Evolutionary conservation across 768 basidiomycete species (phyloP).

Genomic region (Psilocybe azurescens): DNA sequence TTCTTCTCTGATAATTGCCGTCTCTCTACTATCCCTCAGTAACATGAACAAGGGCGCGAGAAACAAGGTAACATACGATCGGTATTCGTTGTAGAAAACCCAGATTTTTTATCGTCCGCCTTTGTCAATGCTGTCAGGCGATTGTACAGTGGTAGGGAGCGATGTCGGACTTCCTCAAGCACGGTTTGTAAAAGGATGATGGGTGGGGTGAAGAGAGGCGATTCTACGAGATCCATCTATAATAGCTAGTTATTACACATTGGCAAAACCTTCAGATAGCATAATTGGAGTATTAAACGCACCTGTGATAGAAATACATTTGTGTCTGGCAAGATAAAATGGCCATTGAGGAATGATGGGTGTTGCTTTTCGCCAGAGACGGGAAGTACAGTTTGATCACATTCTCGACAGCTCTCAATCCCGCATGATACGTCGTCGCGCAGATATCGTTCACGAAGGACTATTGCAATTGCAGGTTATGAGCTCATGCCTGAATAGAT

Average conservation of each 20-base stretch:
- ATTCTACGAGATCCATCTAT: constrained; percentile 95
- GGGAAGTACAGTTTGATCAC: constrained; percentile 60
- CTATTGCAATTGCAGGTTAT: constrained; percentile 41
- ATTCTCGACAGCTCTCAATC: constrained; percentile 69
- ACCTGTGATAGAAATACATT: constrained; percentile 95
- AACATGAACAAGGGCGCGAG: neutral
- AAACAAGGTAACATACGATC: constrained; percentile 58
- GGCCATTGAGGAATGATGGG: constrained; percentile 62
- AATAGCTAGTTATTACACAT: constrained; percentile 18
- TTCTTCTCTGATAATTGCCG: constrained; percentile 77
- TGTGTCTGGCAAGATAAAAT: constrained; percentile 91
- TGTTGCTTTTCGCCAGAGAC: constrained; percentile 62
- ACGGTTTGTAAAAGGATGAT: constrained; percentile 95
- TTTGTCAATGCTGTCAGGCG: constrained; percentile 85
- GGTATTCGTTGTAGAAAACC: constrained; percentile 88
- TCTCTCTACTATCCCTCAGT: constrained; percentile 56
- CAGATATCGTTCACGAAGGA: constrained; percentile 92
- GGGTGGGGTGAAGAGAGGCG: constrained; percentile 72
- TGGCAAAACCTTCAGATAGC: neutral
- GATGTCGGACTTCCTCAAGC: constrained; percentile 94
- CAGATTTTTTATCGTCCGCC: constrained; percentile 86
- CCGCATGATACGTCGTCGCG: constrained; percentile 93
- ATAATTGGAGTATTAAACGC: constrained; percentile 18
- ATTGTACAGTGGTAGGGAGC: constrained; percentile 91
- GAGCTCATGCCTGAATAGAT: neutral